Evolutionary conservation across 495 filamentous ascomycete species (phyloP).

Genomic region (Opeltia flavorubescens): DNA sequence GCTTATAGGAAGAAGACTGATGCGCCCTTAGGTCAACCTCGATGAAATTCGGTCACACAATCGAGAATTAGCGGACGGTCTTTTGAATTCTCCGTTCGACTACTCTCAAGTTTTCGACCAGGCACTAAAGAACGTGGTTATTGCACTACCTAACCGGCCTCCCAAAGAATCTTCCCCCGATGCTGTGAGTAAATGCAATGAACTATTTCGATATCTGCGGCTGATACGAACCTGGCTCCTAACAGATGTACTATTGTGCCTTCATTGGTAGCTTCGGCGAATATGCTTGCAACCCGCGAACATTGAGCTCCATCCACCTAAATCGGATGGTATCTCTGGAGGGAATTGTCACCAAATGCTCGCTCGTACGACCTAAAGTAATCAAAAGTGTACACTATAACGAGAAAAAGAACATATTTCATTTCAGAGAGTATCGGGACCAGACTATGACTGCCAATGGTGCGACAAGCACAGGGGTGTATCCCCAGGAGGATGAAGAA

Average conservation of each 20-base stretch:
- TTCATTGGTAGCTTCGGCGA: constrained; percentile 92
- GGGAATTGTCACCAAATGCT: constrained; percentile 94
- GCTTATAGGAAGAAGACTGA: neutral
- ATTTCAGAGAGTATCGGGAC: constrained; percentile 77
- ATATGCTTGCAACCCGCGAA: constrained; percentile 87
- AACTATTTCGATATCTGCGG: neutral
- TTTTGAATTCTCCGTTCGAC: constrained; percentile 79
- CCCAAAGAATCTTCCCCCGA: constrained; percentile 45
- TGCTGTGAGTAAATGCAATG: constrained; percentile 29
- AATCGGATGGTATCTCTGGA: constrained; percentile 96
- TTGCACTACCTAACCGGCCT: constrained; percentile 54
- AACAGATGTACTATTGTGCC: constrained; percentile 77
- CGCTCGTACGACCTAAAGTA: constrained; percentile 87
- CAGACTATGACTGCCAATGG: constrained; percentile 92
- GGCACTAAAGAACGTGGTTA: constrained; percentile 77
- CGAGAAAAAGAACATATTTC: constrained; percentile 69
- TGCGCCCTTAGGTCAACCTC: constrained; percentile 57
- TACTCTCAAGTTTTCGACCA: constrained; percentile 74
- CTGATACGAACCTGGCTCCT: neutral
- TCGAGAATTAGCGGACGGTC: constrained; percentile 73
- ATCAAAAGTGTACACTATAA: constrained; percentile 96
- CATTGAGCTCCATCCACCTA: constrained; percentile 71
- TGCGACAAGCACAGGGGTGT: constrained; percentile 73
- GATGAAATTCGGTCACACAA: constrained; percentile 90
- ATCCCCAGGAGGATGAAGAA: constrained; percentile 88